A percentile compares a stretch with the other conserved stretches of the same genome.
Conservation (phyloP, 495 filamentous ascomycete genomes). For the Podospora conica region DNA sequence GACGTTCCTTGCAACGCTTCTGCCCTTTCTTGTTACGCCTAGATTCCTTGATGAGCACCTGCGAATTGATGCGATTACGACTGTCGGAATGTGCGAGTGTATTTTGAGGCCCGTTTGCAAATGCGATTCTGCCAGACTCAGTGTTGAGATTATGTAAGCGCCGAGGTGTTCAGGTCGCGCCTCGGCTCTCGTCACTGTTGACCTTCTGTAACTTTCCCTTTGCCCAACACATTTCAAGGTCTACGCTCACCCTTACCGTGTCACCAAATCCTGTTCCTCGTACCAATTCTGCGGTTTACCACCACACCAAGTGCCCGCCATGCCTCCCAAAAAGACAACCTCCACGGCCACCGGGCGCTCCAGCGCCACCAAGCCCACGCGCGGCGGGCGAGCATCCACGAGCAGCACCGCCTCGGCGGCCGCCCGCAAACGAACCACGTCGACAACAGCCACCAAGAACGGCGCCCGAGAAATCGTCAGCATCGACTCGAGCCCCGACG, state of each 20-base stretch:
- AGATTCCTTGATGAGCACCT: constrained; percentile 33
- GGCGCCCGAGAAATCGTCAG: background rate
- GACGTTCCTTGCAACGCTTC: constrained; percentile 45
- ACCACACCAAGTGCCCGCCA: background rate
- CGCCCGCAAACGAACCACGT: background rate
- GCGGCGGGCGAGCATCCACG: background rate
- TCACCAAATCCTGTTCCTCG: background rate
- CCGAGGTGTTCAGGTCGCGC: background rate
- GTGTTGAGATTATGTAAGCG: background rate
- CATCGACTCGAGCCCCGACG: background rate
- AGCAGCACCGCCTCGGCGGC: background rate
- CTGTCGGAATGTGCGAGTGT: background rate
- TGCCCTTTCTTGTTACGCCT: constrained; percentile 37
- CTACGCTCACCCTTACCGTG: background rate
- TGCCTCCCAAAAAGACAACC: constrained; percentile 17
- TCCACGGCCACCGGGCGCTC: background rate
- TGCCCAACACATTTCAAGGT: background rate
- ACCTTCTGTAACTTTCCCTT: background rate
- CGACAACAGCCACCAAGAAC: background rate
- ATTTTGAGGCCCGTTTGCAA: background rate
- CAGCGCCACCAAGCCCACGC: background rate
- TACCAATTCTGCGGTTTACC: background rate
- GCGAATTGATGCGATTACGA: constrained; percentile 15
- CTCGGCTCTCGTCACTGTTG: background rate
- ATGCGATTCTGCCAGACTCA: background rate